Evolutionary conservation across 768 basidiomycete species (phyloP), one percentile per base, ranked within the genome.

Genomic region (Phylloporus sp.): DNA sequence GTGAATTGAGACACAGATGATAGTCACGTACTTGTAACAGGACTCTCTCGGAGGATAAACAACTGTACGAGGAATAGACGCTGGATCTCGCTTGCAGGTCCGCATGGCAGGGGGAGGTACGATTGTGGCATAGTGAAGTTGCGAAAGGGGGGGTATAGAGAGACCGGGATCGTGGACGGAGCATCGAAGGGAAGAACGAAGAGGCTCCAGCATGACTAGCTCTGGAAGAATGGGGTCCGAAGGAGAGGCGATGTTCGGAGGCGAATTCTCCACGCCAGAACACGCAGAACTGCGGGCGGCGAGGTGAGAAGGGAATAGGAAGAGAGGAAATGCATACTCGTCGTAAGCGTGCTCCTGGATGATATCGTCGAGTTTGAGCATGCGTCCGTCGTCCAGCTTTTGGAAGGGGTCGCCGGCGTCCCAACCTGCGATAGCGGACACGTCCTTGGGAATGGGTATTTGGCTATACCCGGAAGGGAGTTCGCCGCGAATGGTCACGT

Each of bases 271-370:
- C 32, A 53, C 38, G 26, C 52, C 44, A 17, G 58, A 61, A 23
- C 50, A 52, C 4, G 56, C 38, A 29, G 55, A 59, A 46, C 56
- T 63, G 29, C 40, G 46, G 45, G 38, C 15, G 35, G 18, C 31
- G 45, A 49, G 34, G 42, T 45, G 34, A 50, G 36, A 34, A 13
- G 18, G 13, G 15, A 29, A 8, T n/a, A 36, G 21, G 38, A 53
- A 23, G 46, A 43, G 42, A 51, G 44, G 31, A 34, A 41, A 69
- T 31, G 36, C 83, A 52, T 61, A 89, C 86, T 87, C 84, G 53
- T 86, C 84, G 63, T 84, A 89, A 26, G 79, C 82, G 56, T 82
- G 77, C 50, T 81, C 79, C 57, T 86, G 81, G 44, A 89, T 77
- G 38, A 89, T 69, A 59, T 90, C 87, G 57, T 86, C 82, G 33